Evolutionary conservation across 768 basidiomycete species (phyloP), one percentile per base, ranked within the genome.

Genomic region (Dentipellis sp.): DNA sequence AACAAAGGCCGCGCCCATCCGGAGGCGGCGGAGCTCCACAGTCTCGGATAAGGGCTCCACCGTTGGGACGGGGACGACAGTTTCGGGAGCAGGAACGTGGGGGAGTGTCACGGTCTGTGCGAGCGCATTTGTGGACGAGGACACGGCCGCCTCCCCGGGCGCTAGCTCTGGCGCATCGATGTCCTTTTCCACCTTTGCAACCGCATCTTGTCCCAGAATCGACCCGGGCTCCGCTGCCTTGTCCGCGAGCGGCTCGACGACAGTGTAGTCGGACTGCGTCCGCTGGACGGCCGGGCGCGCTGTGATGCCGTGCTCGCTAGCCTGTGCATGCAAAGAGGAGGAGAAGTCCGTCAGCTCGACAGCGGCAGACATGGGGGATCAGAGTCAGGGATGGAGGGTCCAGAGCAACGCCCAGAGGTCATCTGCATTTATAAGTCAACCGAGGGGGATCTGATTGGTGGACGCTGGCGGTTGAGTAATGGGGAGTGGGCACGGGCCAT

Each of bases 1-100:
- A 29, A 54, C 34, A 50, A 64, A 64, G 2, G 63, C 59, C 2
- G 65, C 60, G 12, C 45, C 16, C 62, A 64, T 64, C n/a, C 64
- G 62, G 4, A 65, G 45, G 16, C 56, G 57, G 6, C 59, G 62
- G 6, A 60, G 42, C 5, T 17, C 50, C 45, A 53, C 59, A 11
- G 57, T 57, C 19, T 62, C 61, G 1, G 22, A 35, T 3, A 58
- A 42, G 14, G 48, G 46, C 19, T 45, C 42, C 12, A 45, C 16
- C n/a, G 14, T 14, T 16, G 42, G n/a, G 42, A 45, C 19, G n/a
- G n/a, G n/a, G 42, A 45, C 42, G 11, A 17, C 42, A 19, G 42
- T 17, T n/a, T 45, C 42, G 7, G 42, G 19, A 19, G 19, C n/a
- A 1, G 42, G 42, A 45, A 29, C 29, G 29, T 29, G 29, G 6